These are phyloP conservation scores for Candida sojae DNA, from an alignment of 1,139 yeast genomes.

Conservation along the genomic window DNA sequence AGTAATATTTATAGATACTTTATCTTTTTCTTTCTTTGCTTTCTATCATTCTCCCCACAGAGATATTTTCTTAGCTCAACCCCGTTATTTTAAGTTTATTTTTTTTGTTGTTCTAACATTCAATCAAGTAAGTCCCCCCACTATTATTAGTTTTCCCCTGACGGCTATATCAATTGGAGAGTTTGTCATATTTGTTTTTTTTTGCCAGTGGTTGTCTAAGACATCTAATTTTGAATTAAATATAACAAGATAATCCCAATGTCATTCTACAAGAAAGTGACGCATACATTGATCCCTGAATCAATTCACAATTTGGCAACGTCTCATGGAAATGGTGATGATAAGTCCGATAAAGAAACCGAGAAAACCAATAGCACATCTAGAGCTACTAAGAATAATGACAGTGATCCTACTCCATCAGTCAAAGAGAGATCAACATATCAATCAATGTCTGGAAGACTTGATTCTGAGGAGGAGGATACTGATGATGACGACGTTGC, in stretches of 20 bases:
- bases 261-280: slow-evolving; percentile 8
- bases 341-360: neutral
- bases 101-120: too few relatives aligned
- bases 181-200: neutral
- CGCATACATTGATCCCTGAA: slow-evolving; percentile 1
- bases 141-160: too few relatives aligned
- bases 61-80: too few relatives aligned
- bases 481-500: slow-evolving; percentile 27
- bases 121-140: too few relatives aligned
- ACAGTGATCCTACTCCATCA: neutral
- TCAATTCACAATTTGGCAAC: slow-evolving; percentile 3
- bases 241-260: neutral
- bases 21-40: too few relatives aligned
- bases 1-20: too few relatives aligned
- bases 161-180: neutral
- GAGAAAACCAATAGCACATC: neutral
- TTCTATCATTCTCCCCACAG: too few relatives aligned
- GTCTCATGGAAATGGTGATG: neutral
- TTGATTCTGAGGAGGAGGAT: slow-evolving; percentile 12
- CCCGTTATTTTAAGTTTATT: too few relatives aligned
- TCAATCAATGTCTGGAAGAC: slow-evolving; percentile 1
- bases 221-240: neutral
- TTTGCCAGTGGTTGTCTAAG: neutral
- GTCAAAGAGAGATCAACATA: neutral
- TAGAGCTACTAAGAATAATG: slow-evolving; percentile 9